phyloP scores from a whole-genome alignment of 2,329 filamentous ascomycete genomes.

The Trichoderma asperellum region DNA sequence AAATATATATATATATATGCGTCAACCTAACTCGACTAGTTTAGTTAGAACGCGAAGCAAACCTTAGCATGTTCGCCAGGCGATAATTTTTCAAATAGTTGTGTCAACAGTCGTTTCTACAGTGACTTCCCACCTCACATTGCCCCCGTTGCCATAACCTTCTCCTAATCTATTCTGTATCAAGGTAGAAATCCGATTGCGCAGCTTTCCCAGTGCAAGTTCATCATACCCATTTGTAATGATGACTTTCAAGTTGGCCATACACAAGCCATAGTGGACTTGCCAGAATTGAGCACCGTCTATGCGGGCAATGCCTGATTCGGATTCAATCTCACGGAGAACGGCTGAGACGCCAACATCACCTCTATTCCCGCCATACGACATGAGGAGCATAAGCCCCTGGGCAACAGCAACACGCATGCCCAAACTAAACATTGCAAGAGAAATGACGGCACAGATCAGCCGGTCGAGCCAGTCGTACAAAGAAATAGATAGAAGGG shows the following conservation, averaged over 20 bases:
- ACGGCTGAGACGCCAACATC: constrained; percentile 67
- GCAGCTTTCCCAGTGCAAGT: constrained; percentile 70
- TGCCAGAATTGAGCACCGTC: constrained; percentile 98
- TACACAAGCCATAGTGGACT: constrained; percentile 94
- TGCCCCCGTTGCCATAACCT: constrained; percentile 78
- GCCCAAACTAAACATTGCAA: constrained; percentile 87
- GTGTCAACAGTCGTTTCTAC: constrained; percentile 67
- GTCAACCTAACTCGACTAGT: background rate
- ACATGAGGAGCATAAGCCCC: constrained; percentile 95
- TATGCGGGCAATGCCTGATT: constrained; percentile 74
- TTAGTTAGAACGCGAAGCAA: background rate
- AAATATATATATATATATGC: background rate
- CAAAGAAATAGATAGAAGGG: constrained; percentile 77
- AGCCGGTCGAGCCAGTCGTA: constrained; percentile 83
- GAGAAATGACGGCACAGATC: constrained; percentile 78
- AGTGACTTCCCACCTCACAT: constrained; percentile 90
- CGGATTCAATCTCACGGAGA: constrained; percentile 81
- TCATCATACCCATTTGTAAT: constrained; percentile 69
- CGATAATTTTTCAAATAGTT: constrained; percentile 30
- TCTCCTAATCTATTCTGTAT: constrained; percentile 86
- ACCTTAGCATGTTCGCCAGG: background rate
- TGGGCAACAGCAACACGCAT: constrained; percentile 81
- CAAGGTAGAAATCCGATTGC: constrained; percentile 75
- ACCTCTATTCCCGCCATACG: constrained; percentile 58
- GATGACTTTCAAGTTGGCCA: constrained; percentile 87